Percentiles rank a stretch among this genome's conserved stretches.
Evolutionary conservation across 164 flowering plant genomes (phyloP).

Genomic region (Sedum album): DNA sequence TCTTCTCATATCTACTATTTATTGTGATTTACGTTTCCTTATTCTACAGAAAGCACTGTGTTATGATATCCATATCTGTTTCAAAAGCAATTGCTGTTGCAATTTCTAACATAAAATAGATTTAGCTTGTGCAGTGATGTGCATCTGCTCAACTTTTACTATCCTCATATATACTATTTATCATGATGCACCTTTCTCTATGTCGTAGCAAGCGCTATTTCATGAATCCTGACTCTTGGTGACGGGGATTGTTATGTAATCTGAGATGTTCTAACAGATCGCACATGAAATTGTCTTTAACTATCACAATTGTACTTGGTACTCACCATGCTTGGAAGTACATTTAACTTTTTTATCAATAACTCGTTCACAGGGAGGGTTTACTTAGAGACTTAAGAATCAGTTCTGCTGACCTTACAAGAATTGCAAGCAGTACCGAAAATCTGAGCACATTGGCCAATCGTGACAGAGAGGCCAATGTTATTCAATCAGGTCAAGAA

Average conservation of each 20-base stretch:
- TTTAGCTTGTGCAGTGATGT: background rate
- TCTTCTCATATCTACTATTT: too few relatives aligned
- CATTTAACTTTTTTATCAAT: background rate
- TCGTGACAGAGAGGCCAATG: conserved; percentile 48
- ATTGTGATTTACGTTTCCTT: too few relatives aligned
- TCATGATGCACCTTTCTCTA: too few relatives aligned
- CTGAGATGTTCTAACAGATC: background rate
- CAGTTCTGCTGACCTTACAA: conserved; percentile 49
- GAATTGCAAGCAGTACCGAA: conserved; percentile 45
- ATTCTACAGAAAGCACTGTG: too few relatives aligned
- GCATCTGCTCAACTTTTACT: background rate
- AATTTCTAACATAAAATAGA: background rate
- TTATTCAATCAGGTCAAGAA: conserved; percentile 26
- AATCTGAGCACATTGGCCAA: conserved; percentile 27
- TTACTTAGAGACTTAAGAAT: conserved; percentile 63
- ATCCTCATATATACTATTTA: too few relatives aligned
- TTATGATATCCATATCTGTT: too few relatives aligned
- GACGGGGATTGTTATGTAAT: background rate
- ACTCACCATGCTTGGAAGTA: background rate
- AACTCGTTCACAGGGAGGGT: conserved; percentile 40
- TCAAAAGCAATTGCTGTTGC: background rate
- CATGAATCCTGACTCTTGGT: background rate
- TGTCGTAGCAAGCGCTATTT: background rate
- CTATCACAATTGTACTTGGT: background rate
- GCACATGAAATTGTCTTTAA: background rate